A percentile compares a stretch with the other conserved stretches of the same genome.
Conservation (phyloP, 2,329 filamentous ascomycete genomes). For the Leptographium galeiforme region DNA sequence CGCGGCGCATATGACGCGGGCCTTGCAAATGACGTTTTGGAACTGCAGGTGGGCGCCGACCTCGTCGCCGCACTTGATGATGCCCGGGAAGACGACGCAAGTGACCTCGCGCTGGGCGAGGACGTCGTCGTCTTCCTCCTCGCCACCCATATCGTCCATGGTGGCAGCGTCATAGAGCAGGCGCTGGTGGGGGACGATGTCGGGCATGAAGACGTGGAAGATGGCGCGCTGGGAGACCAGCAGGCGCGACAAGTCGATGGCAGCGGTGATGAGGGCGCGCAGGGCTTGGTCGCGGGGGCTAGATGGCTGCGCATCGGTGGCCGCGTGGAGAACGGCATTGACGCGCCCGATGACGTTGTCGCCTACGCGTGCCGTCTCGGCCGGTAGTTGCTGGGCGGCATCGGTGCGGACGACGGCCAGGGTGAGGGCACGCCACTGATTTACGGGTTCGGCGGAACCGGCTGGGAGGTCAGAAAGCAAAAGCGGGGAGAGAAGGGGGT, state of each 20-base stretch:
- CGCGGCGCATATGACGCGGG: conserved; percentile 45
- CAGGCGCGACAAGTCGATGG: conserved; percentile 42
- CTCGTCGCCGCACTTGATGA: conserved; percentile 53
- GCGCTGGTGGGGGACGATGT: conserved; percentile 36
- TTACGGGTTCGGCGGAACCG: conserved; percentile 26
- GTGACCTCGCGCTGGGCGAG: conserved; percentile 38
- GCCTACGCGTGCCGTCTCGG: conserved; percentile 28
- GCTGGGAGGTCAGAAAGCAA: not conserved
- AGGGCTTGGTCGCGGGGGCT: conserved; percentile 35
- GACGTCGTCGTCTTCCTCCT: conserved; percentile 26
- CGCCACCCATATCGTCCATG: conserved; percentile 55
- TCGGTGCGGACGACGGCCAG: conserved; percentile 45
- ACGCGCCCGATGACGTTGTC: conserved; percentile 31
- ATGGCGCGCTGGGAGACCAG: conserved; percentile 46
- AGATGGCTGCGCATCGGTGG: not conserved
- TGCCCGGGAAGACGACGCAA: conserved; percentile 51
- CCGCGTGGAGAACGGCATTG: conserved; percentile 18
- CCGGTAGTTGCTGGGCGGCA: conserved; percentile 29
- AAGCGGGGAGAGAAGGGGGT: no score
- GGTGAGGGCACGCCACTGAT: conserved; percentile 55
- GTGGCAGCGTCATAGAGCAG: conserved; percentile 41
- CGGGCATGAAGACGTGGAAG: conserved; percentile 42
- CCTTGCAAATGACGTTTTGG: conserved; percentile 51
- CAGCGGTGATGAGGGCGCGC: conserved; percentile 35
- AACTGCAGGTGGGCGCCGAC: conserved; percentile 47